These are phyloP conservation scores for Besnoitia besnoiti DNA, from an alignment of 169 alveolate species.

Conservation along the genomic window DNA sequence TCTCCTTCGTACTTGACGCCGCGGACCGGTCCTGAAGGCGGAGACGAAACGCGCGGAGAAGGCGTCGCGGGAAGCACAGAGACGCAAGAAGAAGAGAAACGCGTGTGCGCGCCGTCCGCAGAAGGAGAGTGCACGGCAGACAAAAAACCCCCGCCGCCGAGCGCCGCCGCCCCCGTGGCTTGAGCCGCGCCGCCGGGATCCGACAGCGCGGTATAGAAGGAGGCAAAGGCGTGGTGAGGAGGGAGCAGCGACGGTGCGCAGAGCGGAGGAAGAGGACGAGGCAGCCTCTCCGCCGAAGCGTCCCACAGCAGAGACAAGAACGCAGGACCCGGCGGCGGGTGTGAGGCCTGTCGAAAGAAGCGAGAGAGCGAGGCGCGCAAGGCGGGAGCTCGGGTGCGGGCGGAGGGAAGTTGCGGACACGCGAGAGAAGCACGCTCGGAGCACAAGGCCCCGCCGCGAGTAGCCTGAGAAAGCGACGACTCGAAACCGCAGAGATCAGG, in stretches of 20 bases:
- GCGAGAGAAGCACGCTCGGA: too few relatives aligned
- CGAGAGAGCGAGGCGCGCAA: neutral
- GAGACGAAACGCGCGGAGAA: neutral
- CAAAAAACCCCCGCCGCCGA: neutral
- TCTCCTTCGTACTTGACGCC: neutral
- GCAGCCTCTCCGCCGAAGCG: neutral
- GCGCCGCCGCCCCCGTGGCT: neutral
- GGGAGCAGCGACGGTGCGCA: neutral
- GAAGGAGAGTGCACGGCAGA: too few relatives aligned
- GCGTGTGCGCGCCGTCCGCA: neutral
- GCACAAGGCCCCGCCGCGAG: too few relatives aligned
- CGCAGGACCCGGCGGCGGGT: neutral
- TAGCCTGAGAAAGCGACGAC: too few relatives aligned
- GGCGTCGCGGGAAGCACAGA: neutral
- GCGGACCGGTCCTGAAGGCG: too few relatives aligned
- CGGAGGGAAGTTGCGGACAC: too few relatives aligned
- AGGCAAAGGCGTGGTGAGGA: neutral
- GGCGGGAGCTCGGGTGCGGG: too few relatives aligned
- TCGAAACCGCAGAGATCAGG: too few relatives aligned
- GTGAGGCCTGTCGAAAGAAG: too few relatives aligned
- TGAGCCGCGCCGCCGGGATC: neutral
- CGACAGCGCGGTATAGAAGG: neutral
- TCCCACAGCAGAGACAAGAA: neutral
- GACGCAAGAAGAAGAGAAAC: neutral
- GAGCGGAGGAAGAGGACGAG: neutral